Conservation (phyloP, 352 stramenopile genomes). For the Poterioochromonas sp. region DNA sequence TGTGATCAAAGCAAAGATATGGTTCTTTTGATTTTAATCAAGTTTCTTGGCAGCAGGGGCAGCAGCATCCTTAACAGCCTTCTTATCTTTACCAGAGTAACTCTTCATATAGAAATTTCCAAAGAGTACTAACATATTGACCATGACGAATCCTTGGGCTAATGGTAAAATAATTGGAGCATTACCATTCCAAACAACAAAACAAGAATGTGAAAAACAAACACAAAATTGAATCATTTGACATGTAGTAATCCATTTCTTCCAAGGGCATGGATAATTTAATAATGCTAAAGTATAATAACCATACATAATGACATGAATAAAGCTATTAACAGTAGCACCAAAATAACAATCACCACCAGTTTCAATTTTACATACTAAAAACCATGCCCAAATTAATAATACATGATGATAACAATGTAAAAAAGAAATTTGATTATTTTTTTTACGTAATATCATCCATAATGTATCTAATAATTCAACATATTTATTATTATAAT, state of each 20-base stretch:
- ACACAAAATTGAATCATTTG: constrained; percentile 29
- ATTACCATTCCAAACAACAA: constrained; percentile 19
- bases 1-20: too few species aligned
- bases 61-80: constrained; percentile 4
- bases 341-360: constrained; percentile 28
- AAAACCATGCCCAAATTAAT: constrained; percentile 22
- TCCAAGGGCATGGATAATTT: constrained; percentile 10
- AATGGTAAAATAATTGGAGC: constrained; percentile 18
- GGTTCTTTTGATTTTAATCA: too few species aligned
- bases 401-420: constrained; percentile 36
- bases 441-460: constrained; percentile 33
- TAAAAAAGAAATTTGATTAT: constrained; percentile 31
- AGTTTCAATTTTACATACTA: constrained; percentile 23
- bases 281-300: constrained; percentile 34
- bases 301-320: constrained; percentile 37
- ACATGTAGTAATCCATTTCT: constrained; percentile 26
- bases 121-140: constrained; percentile 29
- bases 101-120: constrained; percentile 24
- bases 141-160: constrained; percentile 25
- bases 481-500: constrained; percentile 35
- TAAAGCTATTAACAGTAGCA: constrained; percentile 28
- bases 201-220: constrained; percentile 14
- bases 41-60: too few species aligned
- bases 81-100: neutral
- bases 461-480: constrained; percentile 36